A percentile compares a stretch with the other conserved stretches of the same genome.
Conservation (phyloP, 2,329 filamentous ascomycete species). For the Penicillium fuscoglaucum region DNA sequence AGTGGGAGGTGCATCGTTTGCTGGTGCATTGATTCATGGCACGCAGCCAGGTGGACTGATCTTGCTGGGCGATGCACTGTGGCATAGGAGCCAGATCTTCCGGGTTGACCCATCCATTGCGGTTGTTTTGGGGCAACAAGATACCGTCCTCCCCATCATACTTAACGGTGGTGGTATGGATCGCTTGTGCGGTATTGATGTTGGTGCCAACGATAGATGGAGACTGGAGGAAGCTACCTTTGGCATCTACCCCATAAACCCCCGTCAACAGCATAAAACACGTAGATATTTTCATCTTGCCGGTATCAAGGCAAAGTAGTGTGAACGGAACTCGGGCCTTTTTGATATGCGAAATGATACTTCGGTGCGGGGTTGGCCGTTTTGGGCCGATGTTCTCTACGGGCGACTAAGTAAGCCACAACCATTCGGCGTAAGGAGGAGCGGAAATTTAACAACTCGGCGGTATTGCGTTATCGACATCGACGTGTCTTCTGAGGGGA, state of each 20-base stretch:
- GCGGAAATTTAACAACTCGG: no score
- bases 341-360: neutral
- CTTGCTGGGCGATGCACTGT: neutral
- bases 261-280: neutral
- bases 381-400: no score
- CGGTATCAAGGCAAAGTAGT: neutral
- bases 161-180: neutral
- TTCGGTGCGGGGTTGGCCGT: neutral
- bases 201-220: neutral
- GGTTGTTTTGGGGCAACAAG: neutral
- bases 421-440: no score
- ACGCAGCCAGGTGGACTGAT: neutral
- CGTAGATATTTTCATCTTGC: neutral
- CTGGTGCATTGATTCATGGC: neutral
- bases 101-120: neutral
- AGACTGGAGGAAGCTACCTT: neutral
- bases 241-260: neutral
- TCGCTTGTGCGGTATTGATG: neutral
- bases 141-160: neutral
- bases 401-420: neutral
- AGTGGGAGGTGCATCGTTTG: conserved; percentile 1
- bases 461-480: no score
- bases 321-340: neutral
- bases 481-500: no score
- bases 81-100: neutral